A percentile compares a stretch with the other conserved stretches of the same genome.
Conservation (phyloP, 106 monocot species). For the Hemerocallis citrina region DNA sequence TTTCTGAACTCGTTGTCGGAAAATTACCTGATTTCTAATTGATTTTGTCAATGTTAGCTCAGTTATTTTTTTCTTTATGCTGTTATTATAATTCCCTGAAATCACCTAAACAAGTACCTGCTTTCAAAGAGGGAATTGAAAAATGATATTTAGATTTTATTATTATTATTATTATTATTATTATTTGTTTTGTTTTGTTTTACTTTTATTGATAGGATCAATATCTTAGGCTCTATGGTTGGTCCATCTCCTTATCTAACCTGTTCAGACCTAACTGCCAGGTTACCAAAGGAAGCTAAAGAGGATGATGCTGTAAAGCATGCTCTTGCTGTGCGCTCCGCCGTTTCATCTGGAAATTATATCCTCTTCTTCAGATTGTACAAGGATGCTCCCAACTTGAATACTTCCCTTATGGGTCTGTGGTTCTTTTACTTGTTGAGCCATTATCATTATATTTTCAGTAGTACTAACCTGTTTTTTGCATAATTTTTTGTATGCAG, state of each 20-base stretch:
- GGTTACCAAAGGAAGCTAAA: constrained; percentile 69
- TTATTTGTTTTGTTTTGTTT: too few species aligned
- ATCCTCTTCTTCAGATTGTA: constrained; percentile 84
- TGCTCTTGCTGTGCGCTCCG: constrained; percentile 81
- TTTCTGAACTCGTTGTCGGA: too few species aligned
- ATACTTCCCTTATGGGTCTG: constrained; percentile 85
- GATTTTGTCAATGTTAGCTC: too few species aligned
- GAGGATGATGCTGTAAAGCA: constrained; percentile 76
- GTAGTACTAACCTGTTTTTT: neutral
- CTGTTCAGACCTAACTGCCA: constrained; percentile 16
- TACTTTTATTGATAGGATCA: neutral
- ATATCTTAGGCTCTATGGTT: neutral
- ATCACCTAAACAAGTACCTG: neutral
- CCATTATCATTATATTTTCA: neutral
- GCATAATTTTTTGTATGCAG: constrained; percentile 27
- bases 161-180: neutral
- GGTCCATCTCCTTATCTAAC: neutral
- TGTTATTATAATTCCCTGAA: too few species aligned
- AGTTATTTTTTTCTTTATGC: too few species aligned
- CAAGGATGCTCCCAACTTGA: constrained; percentile 76
- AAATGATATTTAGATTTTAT: neutral
- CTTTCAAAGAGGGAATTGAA: neutral
- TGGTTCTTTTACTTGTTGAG: neutral
- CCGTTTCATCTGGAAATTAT: constrained; percentile 90
- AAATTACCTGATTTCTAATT: too few species aligned